A percentile compares a stretch with the other conserved stretches of the same genome.
phyloP scores from a whole-genome alignment of 768 basidiomycete genomes.

The Tricholoma saponaceum region DNA sequence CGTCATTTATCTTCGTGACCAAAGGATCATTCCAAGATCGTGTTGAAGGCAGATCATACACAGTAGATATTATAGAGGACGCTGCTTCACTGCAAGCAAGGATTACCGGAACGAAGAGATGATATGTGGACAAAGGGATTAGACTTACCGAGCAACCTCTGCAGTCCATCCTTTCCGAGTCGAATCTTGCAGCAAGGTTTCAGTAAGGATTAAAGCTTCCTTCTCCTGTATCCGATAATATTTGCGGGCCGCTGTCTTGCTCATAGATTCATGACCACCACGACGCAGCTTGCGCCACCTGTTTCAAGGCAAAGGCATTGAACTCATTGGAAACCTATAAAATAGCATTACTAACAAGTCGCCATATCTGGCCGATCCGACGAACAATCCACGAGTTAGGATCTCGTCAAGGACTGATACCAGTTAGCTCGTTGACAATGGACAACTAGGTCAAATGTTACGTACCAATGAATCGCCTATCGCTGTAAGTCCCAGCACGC shows the following conservation, averaged over 20 bases:
- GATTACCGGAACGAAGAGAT: background rate
- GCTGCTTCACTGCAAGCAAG: conserved; percentile 1
- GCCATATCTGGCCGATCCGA: conserved; percentile 20
- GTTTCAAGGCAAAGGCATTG: background rate
- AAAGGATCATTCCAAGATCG: conserved; percentile 1
- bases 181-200: conserved; percentile 2
- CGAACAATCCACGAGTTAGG: conserved; percentile 22
- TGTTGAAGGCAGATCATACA: conserved; percentile 3
- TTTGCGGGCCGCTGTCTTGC: background rate
- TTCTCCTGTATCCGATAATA: conserved; percentile 1
- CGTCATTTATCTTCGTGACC: conserved; percentile 6
- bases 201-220: conserved; percentile 2
- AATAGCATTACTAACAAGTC: conserved; percentile 15
- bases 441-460: background rate
- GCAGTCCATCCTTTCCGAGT: conserved; percentile 1
- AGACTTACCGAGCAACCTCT: conserved; percentile 4
- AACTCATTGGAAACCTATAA: background rate
- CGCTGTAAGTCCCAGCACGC: conserved; percentile 23
- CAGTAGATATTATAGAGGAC: conserved; percentile 1
- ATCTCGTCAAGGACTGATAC: conserved; percentile 10
- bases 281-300: conserved; percentile 17
- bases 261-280: conserved; percentile 14
- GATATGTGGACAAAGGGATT: background rate
- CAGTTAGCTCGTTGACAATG: background rate
- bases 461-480: conserved; percentile 15